Evolutionary conservation across 1,284 basidiomycete genomes (phyloP).

Genomic region (Chiua sp.): DNA sequence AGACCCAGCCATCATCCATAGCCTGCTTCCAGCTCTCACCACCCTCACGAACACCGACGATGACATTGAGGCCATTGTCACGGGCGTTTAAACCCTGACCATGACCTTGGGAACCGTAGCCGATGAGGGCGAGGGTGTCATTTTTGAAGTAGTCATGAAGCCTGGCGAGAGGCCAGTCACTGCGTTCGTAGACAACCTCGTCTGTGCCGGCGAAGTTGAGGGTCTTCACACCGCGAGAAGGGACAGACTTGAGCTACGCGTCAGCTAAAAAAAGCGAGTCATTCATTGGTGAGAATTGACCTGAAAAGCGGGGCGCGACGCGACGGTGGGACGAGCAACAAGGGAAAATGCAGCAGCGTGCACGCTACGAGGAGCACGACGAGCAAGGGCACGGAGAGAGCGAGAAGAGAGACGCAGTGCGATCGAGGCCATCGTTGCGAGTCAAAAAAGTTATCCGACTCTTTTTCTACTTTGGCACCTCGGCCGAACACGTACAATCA

Average conservation of each 20-base stretch:
- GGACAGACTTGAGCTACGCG: slow-evolving; percentile 20
- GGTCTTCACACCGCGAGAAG: slow-evolving; percentile 90
- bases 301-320: slow-evolving; percentile 48
- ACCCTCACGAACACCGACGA: slow-evolving; percentile 97
- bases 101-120: slow-evolving; percentile 99
- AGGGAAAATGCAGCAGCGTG: slow-evolving; percentile 77
- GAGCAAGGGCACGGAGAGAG: slow-evolving; percentile 26
- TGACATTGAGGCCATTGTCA: slow-evolving; percentile 98
- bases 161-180: slow-evolving; percentile 97
- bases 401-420: slow-evolving; percentile 31
- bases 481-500: slow-evolving; percentile 15
- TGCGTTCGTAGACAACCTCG: slow-evolving; percentile 97
- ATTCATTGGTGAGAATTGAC: slow-evolving; percentile 41
- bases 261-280: slow-evolving; percentile 14
- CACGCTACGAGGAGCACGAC: slow-evolving; percentile 30
- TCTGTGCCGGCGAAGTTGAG: slow-evolving; percentile 97
- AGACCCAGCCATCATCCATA: slow-evolving; percentile 95
- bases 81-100: slow-evolving; percentile 99
- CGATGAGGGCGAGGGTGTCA: slow-evolving; percentile 98
- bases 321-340: slow-evolving; percentile 57
- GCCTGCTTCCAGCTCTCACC: slow-evolving; percentile 98
- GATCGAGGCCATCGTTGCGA: slow-evolving; percentile 22
- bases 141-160: slow-evolving; percentile 99
- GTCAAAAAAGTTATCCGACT: neutral
- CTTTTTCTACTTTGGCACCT: slow-evolving; percentile 16